Conservation (phyloP, 1,139 yeast species). For the Scheffersomyces segobiensis region DNA sequence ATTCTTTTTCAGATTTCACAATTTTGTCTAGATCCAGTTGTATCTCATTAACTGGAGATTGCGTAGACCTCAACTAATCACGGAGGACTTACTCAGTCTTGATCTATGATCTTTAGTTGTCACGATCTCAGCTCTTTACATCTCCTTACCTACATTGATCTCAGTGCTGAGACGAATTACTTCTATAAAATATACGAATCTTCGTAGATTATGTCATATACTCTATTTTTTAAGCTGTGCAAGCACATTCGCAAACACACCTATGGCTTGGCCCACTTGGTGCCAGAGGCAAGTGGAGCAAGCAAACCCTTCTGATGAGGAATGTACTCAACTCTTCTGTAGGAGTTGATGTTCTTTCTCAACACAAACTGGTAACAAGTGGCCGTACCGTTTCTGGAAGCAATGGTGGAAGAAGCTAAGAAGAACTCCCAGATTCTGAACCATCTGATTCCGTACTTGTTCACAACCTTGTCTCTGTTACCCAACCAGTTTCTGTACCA, state of each 20-base stretch:
- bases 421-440: slow-evolving; percentile 93
- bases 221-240: not conserved
- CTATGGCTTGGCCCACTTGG: slow-evolving; percentile 39
- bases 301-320: slow-evolving; percentile 78
- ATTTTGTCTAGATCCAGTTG: too few relatives aligned
- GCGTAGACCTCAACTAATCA: too few relatives aligned
- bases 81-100: too few relatives aligned
- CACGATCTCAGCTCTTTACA: too few relatives aligned
- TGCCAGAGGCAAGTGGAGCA: slow-evolving; percentile 57
- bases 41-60: too few relatives aligned
- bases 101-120: too few relatives aligned
- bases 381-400: slow-evolving; percentile 92
- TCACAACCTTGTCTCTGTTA: slow-evolving; percentile 72
- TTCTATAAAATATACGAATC: not conserved
- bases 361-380: slow-evolving; percentile 88
- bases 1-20: too few relatives aligned
- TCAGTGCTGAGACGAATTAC: not conserved
- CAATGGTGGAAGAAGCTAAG: slow-evolving; percentile 77
- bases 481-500: slow-evolving; percentile 96
- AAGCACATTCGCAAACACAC: not conserved
- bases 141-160: not conserved
- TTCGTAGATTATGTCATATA: not conserved
- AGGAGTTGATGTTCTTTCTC: slow-evolving; percentile 85
- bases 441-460: slow-evolving; percentile 89
- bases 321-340: slow-evolving; percentile 80